A percentile compares a stretch with the other conserved stretches of the same genome.
phyloP scores from a whole-genome alignment of 768 basidiomycete species.

The Podaxis pistillaris region DNA sequence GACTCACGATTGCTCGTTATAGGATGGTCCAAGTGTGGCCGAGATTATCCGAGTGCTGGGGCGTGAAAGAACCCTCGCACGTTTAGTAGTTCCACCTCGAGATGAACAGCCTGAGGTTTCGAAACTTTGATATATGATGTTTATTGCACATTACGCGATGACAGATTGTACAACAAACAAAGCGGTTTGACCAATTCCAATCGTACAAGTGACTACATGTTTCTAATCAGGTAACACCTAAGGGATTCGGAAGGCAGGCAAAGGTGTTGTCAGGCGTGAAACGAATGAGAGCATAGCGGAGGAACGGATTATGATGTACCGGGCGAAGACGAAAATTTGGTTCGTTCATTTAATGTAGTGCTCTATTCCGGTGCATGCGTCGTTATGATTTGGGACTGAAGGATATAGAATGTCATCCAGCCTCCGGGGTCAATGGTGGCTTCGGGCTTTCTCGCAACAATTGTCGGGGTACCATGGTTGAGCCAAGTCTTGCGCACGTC shows the following conservation, averaged over 20 bases:
- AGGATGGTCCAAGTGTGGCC: slow-evolving; percentile 50
- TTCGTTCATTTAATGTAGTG: background rate
- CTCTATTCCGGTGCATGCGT: background rate
- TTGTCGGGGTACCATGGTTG: slow-evolving; percentile 83
- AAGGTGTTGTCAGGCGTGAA: no score
- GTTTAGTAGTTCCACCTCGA: background rate
- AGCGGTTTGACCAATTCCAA: background rate
- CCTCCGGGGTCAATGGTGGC: slow-evolving; percentile 87
- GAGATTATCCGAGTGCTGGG: slow-evolving; percentile 47
- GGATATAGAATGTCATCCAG: slow-evolving; percentile 76
- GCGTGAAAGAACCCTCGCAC: slow-evolving; percentile 34
- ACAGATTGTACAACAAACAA: background rate
- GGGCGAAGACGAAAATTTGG: background rate
- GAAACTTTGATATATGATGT: slow-evolving; percentile 1
- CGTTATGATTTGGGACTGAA: background rate
- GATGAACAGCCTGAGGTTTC: background rate
- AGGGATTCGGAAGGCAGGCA: background rate
- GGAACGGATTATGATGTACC: background rate
- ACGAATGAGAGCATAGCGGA: background rate
- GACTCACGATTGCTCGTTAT: slow-evolving; percentile 2
- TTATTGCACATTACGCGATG: background rate
- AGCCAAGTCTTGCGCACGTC: slow-evolving; percentile 92
- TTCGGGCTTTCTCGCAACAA: slow-evolving; percentile 88
- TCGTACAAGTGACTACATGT: slow-evolving; percentile 1
- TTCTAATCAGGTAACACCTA: background rate